These are phyloP conservation scores for Phytophthora syringae DNA, from an alignment of 352 stramenopile genomes.

Conservation along the genomic window DNA sequence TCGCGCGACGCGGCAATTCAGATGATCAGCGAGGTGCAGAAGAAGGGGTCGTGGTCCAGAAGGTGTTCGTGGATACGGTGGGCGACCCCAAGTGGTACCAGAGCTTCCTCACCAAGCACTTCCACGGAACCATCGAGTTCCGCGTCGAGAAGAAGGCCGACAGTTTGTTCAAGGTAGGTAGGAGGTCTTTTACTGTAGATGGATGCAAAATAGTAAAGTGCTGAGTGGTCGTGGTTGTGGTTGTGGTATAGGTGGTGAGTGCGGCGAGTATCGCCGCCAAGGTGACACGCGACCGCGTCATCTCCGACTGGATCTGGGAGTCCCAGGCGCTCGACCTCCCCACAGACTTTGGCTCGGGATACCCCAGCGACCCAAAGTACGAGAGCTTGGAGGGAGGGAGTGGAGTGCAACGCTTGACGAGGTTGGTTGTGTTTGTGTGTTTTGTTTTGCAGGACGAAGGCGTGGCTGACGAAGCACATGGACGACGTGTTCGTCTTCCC, in stretches of 20 bases:
- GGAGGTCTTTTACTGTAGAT: not conserved
- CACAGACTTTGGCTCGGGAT: conserved; percentile 89
- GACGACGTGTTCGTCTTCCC: conserved; percentile 92
- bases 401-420: conserved; percentile 1
- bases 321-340: conserved; percentile 63
- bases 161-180: conserved; percentile 92
- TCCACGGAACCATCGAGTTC: conserved; percentile 91
- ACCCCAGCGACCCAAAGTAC: conserved; percentile 93
- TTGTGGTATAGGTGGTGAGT: conserved; percentile 75
- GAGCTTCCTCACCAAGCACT: conserved; percentile 92
- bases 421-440: not conserved
- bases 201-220: not conserved
- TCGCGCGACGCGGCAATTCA: conserved; percentile 93
- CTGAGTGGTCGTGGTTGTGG: too few species aligned
- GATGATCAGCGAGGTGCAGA: conserved; percentile 92
- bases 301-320: conserved; percentile 92
- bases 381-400: not conserved
- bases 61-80: conserved; percentile 96
- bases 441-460: conserved; percentile 59
- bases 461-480: conserved; percentile 87
- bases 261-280: conserved; percentile 95
- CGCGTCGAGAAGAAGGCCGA: conserved; percentile 97
- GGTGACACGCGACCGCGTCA: conserved; percentile 91
- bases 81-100: conserved; percentile 92
- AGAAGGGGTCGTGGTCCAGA: conserved; percentile 83